phyloP scores from a whole-genome alignment of 2,329 filamentous ascomycete species.

The Colletotrichum noveboracense region DNA sequence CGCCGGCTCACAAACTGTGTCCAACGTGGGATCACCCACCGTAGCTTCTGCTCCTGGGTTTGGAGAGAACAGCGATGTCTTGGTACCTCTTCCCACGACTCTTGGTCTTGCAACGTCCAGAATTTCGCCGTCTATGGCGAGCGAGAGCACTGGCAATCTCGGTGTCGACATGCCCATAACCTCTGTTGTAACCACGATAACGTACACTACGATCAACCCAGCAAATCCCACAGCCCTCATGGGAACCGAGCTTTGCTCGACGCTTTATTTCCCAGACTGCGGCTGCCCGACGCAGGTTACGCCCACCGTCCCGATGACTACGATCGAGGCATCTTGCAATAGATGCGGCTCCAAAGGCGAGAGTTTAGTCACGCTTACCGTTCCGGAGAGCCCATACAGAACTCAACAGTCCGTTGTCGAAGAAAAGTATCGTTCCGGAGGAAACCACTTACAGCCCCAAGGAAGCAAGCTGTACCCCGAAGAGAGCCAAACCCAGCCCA shows the following conservation, averaged over 20 bases:
- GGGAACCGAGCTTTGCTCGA: background rate
- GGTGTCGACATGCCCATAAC: background rate
- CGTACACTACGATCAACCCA: background rate
- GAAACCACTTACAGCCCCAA: background rate
- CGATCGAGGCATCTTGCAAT: background rate
- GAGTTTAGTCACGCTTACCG: background rate
- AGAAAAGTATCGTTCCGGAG: background rate
- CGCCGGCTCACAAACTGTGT: background rate
- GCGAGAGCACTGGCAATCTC: background rate
- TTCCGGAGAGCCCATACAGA: background rate
- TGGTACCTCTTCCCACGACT: background rate
- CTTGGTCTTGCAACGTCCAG: background rate
- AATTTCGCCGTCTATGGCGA: accelerated
- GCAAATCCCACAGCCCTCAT: background rate
- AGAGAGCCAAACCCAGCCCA: background rate
- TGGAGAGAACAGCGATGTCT: background rate
- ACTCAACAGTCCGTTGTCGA: background rate
- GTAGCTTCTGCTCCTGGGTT: background rate
- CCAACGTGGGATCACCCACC: background rate
- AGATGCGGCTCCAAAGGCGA: background rate
- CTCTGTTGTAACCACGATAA: background rate
- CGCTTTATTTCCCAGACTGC: background rate
- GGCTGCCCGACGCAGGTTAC: background rate
- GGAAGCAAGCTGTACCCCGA: background rate
- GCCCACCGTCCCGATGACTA: background rate